Evolutionary conservation across 192 early-diverging fungal genomes (phyloP).

Genomic region (Radiomyces spectabilis): DNA sequence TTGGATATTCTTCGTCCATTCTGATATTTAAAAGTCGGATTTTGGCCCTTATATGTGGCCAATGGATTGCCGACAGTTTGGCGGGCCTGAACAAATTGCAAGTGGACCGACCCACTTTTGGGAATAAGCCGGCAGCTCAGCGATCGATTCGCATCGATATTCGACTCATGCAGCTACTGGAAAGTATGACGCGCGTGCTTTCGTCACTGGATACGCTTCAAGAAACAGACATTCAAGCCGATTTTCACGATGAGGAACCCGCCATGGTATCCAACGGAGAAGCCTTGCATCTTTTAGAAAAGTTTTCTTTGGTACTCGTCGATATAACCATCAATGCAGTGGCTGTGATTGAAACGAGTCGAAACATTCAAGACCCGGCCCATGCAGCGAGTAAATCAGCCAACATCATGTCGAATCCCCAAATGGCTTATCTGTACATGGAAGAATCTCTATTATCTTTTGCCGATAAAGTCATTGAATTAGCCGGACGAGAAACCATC

Average conservation of each 20-base stretch:
- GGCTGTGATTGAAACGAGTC: constrained; percentile 21
- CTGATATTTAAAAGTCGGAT: neutral
- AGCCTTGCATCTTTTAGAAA: too few relatives aligned
- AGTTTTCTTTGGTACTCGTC: constrained; percentile 14
- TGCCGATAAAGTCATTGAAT: constrained; percentile 23
- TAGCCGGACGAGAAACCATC: constrained; percentile 18
- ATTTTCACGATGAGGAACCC: too few relatives aligned
- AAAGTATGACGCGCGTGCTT: constrained; percentile 3
- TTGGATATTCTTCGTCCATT: constrained; percentile 8
- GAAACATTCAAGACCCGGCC: neutral
- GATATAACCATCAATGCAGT: constrained; percentile 18
- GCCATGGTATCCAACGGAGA: too few relatives aligned
- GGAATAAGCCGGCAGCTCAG: neutral
- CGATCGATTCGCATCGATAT: constrained; percentile 5
- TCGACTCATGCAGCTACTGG: constrained; percentile 14
- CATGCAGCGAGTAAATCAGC: neutral
- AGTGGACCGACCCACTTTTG: neutral
- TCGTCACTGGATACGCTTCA: too few relatives aligned
- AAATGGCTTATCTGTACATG: constrained; percentile 19
- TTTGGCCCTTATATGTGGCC: constrained; percentile 9
- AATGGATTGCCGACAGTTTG: constrained; percentile 13
- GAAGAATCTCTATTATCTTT: constrained; percentile 20
- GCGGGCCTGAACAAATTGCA: neutral
- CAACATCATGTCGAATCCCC: constrained; percentile 24
- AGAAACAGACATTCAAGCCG: too few relatives aligned